Evolutionary conservation across 2,329 filamentous ascomycete species (phyloP).

Genomic region (Ascomycota sp.): DNA sequence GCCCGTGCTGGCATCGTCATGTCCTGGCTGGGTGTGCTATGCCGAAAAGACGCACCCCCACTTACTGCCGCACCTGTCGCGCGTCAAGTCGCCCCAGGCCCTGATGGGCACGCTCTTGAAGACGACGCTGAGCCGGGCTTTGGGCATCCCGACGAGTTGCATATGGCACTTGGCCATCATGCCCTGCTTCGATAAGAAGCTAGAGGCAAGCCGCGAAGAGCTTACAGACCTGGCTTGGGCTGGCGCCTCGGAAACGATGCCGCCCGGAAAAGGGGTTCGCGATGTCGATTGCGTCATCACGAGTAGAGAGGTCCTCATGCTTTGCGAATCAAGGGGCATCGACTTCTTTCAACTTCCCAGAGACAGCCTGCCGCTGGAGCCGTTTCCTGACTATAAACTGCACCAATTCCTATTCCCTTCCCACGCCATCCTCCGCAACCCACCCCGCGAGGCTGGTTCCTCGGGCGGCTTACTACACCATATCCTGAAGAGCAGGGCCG

Average conservation of each 20-base stretch:
- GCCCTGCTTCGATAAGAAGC: slow-evolving; percentile 98
- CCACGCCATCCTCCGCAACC: slow-evolving; percentile 14
- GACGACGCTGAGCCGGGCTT: slow-evolving; percentile 52
- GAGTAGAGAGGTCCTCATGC: slow-evolving; percentile 78
- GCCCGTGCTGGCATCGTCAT: slow-evolving; percentile 71
- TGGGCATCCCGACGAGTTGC: slow-evolving; percentile 52
- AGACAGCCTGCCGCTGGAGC: slow-evolving; percentile 20
- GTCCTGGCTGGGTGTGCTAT: slow-evolving; percentile 97
- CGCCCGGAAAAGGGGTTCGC: slow-evolving; percentile 37
- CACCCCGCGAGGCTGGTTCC: slow-evolving; percentile 43
- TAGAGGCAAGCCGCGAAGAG: slow-evolving; percentile 86
- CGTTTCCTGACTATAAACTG: slow-evolving; percentile 55
- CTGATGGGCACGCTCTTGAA: slow-evolving; percentile 80
- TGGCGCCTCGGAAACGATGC: slow-evolving; percentile 21
- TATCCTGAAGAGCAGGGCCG: slow-evolving; percentile 55
- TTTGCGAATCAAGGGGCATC: slow-evolving; percentile 62
- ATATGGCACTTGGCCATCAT: slow-evolving; percentile 95
- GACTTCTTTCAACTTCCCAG: slow-evolving; percentile 55
- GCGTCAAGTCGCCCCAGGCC: slow-evolving; percentile 84
- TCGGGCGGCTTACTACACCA: slow-evolving; percentile 82
- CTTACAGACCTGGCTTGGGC: slow-evolving; percentile 66
- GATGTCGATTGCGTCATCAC: slow-evolving; percentile 98
- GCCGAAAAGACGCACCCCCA: slow-evolving; percentile 95
- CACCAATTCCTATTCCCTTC: slow-evolving; percentile 55
- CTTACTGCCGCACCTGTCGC: slow-evolving; percentile 75